Evolutionary conservation across 768 basidiomycete genomes (phyloP).

Genomic region (Calocybe indica): DNA sequence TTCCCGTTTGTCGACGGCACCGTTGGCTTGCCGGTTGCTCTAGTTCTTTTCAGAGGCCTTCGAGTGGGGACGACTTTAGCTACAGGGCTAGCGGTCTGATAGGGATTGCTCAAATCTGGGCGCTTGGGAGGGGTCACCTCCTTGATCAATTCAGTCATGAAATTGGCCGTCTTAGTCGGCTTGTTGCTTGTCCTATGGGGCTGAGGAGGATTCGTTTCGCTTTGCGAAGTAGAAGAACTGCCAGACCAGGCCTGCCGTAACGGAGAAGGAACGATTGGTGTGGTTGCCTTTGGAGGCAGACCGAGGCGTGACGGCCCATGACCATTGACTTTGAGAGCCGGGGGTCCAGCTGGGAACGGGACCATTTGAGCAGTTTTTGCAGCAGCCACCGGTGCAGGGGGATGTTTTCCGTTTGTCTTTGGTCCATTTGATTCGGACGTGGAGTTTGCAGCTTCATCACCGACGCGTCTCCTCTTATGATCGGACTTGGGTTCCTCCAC

Average conservation of each 20-base stretch:
- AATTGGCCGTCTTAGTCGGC: conserved; percentile 61
- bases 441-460: conserved; percentile 30
- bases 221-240: conserved; percentile 28
- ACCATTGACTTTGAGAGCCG: conserved; percentile 17
- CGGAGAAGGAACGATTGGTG: conserved; percentile 67
- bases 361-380: conserved; percentile 21
- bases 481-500: conserved; percentile 38
- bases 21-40: conserved; percentile 35
- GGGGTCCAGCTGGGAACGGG: conserved; percentile 29
- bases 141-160: conserved; percentile 66
- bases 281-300: conserved; percentile 45
- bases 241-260: conserved; percentile 69
- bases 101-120: conserved; percentile 71
- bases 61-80: conserved; percentile 34
- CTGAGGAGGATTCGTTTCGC: conserved; percentile 18
- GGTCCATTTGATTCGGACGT: conserved; percentile 23
- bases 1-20: conserved; percentile 19
- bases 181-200: conserved; percentile 31
- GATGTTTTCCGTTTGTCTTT: conserved; percentile 10
- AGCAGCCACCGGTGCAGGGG: conserved; percentile 24
- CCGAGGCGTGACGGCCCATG: conserved; percentile 29
- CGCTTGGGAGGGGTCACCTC: conserved; percentile 61
- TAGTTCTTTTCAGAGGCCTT: conserved; percentile 29
- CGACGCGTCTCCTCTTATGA: conserved; percentile 58
- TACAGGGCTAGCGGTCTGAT: conserved; percentile 67